A percentile compares a stretch with the other conserved stretches of the same genome.
Conservation (phyloP, 176 grass and related monocot genomes). For the Musa beccarii region DNA sequence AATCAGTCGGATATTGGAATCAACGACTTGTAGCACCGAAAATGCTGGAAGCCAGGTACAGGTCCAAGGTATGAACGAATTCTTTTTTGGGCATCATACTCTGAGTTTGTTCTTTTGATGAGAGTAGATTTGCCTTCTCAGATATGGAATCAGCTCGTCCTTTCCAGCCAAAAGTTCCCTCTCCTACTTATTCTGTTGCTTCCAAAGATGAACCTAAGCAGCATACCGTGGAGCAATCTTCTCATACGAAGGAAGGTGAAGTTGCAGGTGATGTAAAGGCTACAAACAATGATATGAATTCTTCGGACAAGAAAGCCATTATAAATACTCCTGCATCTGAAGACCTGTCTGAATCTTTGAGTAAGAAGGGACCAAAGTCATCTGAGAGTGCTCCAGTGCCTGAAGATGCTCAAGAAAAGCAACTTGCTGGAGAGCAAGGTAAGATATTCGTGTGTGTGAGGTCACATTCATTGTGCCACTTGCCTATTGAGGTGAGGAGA, state of each 20-base stretch:
- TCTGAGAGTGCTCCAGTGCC: constrained; percentile 34
- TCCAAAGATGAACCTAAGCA: constrained; percentile 64
- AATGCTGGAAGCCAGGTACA: constrained; percentile 61
- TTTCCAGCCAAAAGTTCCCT: constrained; percentile 44
- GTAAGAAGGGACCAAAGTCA: constrained; percentile 37
- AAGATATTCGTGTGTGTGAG: constrained; percentile 14
- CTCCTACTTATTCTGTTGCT: constrained; percentile 66
- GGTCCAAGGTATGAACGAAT: constrained; percentile 45
- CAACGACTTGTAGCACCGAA: constrained; percentile 79
- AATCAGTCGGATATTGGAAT: constrained; percentile 77
- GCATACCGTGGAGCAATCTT: constrained; percentile 39
- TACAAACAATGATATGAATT: constrained; percentile 37
- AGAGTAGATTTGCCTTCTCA: constrained; percentile 6
- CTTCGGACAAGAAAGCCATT: constrained; percentile 38
- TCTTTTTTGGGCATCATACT: neutral
- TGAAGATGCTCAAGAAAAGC: constrained; percentile 56
- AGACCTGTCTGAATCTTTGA: constrained; percentile 41
- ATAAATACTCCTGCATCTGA: constrained; percentile 37
- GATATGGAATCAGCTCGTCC: constrained; percentile 75
- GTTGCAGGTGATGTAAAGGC: constrained; percentile 37
- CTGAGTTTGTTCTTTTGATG: neutral
- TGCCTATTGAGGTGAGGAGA: neutral
- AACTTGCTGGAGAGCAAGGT: constrained; percentile 62
- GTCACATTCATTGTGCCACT: neutral
- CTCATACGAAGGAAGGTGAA: constrained; percentile 31